Evolutionary conservation across 106 monocot species (phyloP), one percentile per base, ranked within the genome.

Genomic region (Amphibolis antarctica): DNA sequence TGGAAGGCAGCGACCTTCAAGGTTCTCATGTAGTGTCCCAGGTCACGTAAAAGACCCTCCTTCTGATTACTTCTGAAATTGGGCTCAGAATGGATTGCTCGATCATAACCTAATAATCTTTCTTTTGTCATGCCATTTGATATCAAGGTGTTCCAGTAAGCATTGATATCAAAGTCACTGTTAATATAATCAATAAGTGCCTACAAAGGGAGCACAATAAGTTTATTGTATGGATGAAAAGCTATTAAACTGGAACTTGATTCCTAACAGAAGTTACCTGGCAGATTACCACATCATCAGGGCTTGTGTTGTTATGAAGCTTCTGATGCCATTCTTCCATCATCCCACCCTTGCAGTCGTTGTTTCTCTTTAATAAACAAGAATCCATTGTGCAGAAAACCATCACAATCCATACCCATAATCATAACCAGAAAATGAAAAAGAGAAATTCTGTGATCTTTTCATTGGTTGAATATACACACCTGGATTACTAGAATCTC

Each of bases 271-370:
- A 42, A 57, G 60, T 5, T 82, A 96, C 94, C 96, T 98, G 96
- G 63, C 96, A 98, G 63, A 98, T 98, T 36, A 98, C 78, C 25
- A 90, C 81, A 68, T 98, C 96, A 90, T 98, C 96, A 61, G 96
- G 96, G 67, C 96, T 98, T 14, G 96, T 98, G 72, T 98, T 98
- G 66, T 98, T 98, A 54, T 98, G 96, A 28, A 98, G 81, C 60
- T 98, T 90, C 66, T 90, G 96, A 72, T 98, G 96, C 89, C 90
- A 98, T 78, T 90, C 90, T 66, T 98, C 96, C 89, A 96, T 96
- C 84, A 96, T 84, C 22, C 84, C 94, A 67, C 94, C 94, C 59
- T 89, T 94, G 76, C 90, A 98, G 42, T 87, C 82, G 77, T 87
- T 98, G 29, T 87, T 90, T 72, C 96, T 86, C 60, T 60, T 53